These are phyloP conservation scores for Entamoeba histolytica DNA, from an alignment of 208 protist genomes.

Conservation along the genomic window DNA sequence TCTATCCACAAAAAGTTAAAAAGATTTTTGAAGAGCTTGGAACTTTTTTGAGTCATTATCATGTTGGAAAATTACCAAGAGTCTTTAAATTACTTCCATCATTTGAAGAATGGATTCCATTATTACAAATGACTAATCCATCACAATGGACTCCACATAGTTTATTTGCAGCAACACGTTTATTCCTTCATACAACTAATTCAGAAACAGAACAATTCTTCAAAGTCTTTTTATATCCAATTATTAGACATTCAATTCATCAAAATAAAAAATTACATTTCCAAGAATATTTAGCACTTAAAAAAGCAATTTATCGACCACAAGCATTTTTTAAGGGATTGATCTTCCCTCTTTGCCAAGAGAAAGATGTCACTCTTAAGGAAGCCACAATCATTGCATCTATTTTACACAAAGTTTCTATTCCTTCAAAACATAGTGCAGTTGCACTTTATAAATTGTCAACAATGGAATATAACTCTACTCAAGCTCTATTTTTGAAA, in stretches of 20 bases:
- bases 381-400: conserved; percentile 72
- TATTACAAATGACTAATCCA: conserved; percentile 76
- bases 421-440: conserved; percentile 53
- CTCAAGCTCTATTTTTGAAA: conserved; percentile 68
- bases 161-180: conserved; percentile 67
- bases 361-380: conserved; percentile 64
- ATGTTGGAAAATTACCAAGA: conserved; percentile 88
- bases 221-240: conserved; percentile 80
- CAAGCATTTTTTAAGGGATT: conserved; percentile 95
- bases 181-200: conserved; percentile 50
- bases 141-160: conserved; percentile 73
- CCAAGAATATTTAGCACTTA: conserved; percentile 82
- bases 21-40: conserved; percentile 45
- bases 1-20: not conserved
- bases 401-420: conserved; percentile 61
- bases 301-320: conserved; percentile 87
- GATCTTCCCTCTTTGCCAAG: conserved; percentile 73
- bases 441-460: conserved; percentile 72
- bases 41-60: conserved; percentile 67
- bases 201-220: conserved; percentile 42
- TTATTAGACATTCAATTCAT: conserved; percentile 54
- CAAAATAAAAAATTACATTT: conserved; percentile 70
- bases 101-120: conserved; percentile 81
- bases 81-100: conserved; percentile 90
- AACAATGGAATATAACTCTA: conserved; percentile 43